Conservation (phyloP, 768 basidiomycete genomes). For the Boletus subcaerulescens region DNA sequence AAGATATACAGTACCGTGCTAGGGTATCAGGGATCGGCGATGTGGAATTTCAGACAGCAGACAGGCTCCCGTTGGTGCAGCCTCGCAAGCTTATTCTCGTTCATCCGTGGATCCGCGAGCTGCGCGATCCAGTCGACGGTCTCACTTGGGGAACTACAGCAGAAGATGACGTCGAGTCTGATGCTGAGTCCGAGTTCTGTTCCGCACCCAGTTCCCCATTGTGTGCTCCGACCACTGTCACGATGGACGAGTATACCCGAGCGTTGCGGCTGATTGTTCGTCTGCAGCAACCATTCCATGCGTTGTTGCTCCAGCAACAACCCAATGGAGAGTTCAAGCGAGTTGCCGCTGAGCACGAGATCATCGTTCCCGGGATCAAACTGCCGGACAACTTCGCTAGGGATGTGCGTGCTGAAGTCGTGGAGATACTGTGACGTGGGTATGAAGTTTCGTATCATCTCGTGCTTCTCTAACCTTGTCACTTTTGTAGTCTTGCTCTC, state of each 20-base stretch:
- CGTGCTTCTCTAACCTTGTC: too few species aligned
- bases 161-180: not conserved
- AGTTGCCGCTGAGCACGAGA: not conserved
- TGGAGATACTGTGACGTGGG: too few species aligned
- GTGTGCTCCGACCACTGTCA: not conserved
- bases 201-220: not conserved
- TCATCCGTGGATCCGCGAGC: slow-evolving; percentile 3
- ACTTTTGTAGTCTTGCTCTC: too few species aligned
- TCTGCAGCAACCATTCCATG: slow-evolving; percentile 3
- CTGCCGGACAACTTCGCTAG: not conserved
- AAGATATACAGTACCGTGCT: not conserved
- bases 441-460: too few species aligned
- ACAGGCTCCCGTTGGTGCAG: not conserved
- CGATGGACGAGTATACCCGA: not conserved
- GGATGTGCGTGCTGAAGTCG: not conserved
- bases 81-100: not conserved
- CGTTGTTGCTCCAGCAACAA: not conserved
- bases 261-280: slow-evolving; percentile 2
- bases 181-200: not conserved
- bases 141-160: not conserved
- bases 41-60: not conserved
- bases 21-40: not conserved
- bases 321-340: not conserved
- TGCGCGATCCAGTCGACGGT: not conserved
- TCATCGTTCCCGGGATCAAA: not conserved